phyloP scores from a whole-genome alignment of 139 green algal species.

The Chlamydomonas applanata region DNA sequence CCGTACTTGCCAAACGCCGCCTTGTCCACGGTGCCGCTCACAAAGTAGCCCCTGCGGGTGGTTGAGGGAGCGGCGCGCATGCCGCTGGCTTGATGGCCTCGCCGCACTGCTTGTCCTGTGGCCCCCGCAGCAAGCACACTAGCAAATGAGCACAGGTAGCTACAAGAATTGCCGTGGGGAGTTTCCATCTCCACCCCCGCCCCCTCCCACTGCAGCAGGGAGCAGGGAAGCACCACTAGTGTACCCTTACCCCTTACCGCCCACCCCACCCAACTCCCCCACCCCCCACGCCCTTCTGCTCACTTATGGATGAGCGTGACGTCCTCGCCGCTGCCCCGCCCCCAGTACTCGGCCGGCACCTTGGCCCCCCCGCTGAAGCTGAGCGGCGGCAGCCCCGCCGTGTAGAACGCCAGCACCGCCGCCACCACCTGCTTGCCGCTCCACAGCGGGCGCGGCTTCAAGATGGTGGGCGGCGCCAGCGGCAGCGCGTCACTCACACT shows the following conservation, averaged over 20 bases:
- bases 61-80: too few species aligned
- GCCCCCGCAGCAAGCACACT: too few species aligned
- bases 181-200: too few species aligned
- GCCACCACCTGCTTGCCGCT: conserved; percentile 94
- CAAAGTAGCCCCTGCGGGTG: conserved; percentile 44
- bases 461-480: conserved; percentile 72
- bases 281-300: conserved; percentile 19
- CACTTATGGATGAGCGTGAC: conserved; percentile 66
- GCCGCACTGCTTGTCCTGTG: too few species aligned
- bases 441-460: conserved; percentile 83
- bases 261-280: background rate
- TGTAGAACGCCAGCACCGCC: conserved; percentile 72
- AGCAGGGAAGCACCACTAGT: too few species aligned
- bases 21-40: conserved; percentile 94
- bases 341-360: conserved; percentile 80
- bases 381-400: conserved; percentile 73
- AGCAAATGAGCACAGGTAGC: too few species aligned
- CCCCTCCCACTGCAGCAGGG: too few species aligned
- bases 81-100: too few species aligned
- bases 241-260: too few species aligned
- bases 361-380: conserved; percentile 71
- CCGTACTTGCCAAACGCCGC: conserved; percentile 90
- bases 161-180: too few species aligned
- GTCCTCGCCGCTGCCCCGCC: conserved; percentile 63
- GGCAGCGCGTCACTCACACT: conserved; percentile 21